Base-by-base conservation (phyloP, 2,329 filamentous ascomycete species). In the Scorias spongiosa region DNA sequence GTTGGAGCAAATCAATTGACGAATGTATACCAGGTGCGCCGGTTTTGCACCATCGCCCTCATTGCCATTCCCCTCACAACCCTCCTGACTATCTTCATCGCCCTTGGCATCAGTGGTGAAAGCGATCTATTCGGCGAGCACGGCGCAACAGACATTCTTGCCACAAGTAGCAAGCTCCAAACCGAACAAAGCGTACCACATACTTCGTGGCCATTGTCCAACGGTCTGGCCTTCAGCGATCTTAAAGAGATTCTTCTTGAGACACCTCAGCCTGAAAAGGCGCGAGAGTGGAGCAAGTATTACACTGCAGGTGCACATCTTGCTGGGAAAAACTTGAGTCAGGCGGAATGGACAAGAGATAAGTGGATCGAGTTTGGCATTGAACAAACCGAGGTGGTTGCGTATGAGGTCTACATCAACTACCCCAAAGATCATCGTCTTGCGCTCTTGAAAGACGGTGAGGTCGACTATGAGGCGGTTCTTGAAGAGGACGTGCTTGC, bases 401-500 rank as follows among this genome's bases (percentile, higher is more conserved):
- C 66, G 26, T 72, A 72, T 47, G 68, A 72, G 42, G 59, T 69
- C 10, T 72, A 70, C 54, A 59, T 70, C 53, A 72, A 72, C 50
- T 72, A 72, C 43, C 69, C 69, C 8, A 52, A 64, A 15, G 64
- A 64, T 39, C 67, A 71, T 46, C 60, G 68, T 12, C 52, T 72
- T 45, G 67, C 66, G 12, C 44, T 63, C 47, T 52, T 71, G 42
- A 61, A 68, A 48, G 49, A 58, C 38, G 60, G 58, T 18, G 42
- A 61, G 45, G 58, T 62, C 10, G 48, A 49, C 5, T 63, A 54
- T 42, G 52, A 58, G 45, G 89, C 88, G 0, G 80, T 76, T 1
- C 66, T 96, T 36, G 78, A 84, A 53, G 91, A 98, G 62, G 86
- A 93, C 57, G 72, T 89, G 2, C 67, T 96, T 5, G 72, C 85